Conservation (phyloP, 2,329 filamentous ascomycete species). For the Sporothrix euskadiensis region DNA sequence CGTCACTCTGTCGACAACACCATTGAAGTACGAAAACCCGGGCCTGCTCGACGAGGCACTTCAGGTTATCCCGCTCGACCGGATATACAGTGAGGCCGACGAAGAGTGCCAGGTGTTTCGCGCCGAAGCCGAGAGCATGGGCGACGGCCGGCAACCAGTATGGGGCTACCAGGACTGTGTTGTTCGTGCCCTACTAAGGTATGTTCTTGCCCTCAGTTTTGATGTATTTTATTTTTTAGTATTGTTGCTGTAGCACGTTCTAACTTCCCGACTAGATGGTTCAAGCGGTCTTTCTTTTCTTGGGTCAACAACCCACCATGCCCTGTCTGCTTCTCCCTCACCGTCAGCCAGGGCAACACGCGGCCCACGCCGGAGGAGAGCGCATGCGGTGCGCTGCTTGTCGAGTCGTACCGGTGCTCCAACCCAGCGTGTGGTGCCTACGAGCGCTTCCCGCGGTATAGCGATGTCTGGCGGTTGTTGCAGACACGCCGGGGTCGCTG, state of each 20-base stretch:
- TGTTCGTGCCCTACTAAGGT: slow-evolving; percentile 82
- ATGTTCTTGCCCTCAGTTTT: slow-evolving; percentile 42
- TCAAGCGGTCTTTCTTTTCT: slow-evolving; percentile 89
- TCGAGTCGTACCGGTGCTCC: slow-evolving; percentile 89
- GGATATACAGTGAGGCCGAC: slow-evolving; percentile 90
- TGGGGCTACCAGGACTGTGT: slow-evolving; percentile 99
- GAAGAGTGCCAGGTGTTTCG: slow-evolving; percentile 87
- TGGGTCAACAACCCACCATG: slow-evolving; percentile 97
- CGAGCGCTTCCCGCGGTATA: slow-evolving; percentile 87
- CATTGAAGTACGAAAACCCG: slow-evolving; percentile 93
- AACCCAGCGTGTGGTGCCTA: slow-evolving; percentile 71
- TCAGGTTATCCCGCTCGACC: slow-evolving; percentile 79
- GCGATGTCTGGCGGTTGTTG: slow-evolving; percentile 88
- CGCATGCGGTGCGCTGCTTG: slow-evolving; percentile 80
- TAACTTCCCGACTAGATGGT: slow-evolving; percentile 65
- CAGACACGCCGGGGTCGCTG: slow-evolving; percentile 83
- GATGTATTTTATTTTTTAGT: neutral
- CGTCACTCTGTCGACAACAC: slow-evolving; percentile 81
- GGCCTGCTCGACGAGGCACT: slow-evolving; percentile 91
- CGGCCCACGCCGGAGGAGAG: slow-evolving; percentile 85
- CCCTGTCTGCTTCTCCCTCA: slow-evolving; percentile 76
- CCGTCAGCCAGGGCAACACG: slow-evolving; percentile 78
- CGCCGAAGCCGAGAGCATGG: slow-evolving; percentile 85
- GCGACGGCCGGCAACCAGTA: slow-evolving; percentile 74
- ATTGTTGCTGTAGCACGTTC: slow-evolving; percentile 15